Evolutionary conservation across 176 grass and related monocot genomes (phyloP).

Genomic region (Carex littledalei): DNA sequence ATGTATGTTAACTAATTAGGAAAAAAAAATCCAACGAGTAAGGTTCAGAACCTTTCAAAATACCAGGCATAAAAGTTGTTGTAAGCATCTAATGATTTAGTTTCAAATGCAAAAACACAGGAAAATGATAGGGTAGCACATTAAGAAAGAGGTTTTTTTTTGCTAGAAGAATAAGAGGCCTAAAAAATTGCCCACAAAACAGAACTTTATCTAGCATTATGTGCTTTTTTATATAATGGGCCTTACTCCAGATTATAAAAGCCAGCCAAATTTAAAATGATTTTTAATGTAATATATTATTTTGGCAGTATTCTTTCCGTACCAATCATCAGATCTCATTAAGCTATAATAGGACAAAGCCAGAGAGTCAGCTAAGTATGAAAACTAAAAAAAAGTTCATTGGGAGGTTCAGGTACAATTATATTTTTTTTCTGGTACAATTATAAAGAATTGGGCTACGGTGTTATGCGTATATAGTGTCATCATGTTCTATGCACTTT

Average conservation of each 20-base stretch:
- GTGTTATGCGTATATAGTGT: too few species aligned
- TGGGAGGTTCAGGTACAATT: not conserved
- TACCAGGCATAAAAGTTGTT: not conserved
- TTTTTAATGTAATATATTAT: not conserved
- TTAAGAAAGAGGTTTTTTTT: not conserved
- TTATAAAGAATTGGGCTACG: too few species aligned
- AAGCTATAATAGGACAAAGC: not conserved
- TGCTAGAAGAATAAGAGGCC: not conserved
- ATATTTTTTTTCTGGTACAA: not conserved
- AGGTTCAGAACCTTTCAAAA: not conserved
- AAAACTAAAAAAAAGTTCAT: not conserved
- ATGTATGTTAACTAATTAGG: not conserved
- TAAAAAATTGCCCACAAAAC: not conserved
- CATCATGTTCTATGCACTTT: too few species aligned
- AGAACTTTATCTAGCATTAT: not conserved
- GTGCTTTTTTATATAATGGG: not conserved
- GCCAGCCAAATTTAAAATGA: not conserved
- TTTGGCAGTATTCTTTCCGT: constrained; percentile 11
- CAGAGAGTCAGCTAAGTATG: not conserved
- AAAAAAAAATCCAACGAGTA: not conserved
- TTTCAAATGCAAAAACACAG: not conserved
- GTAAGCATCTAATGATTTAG: not conserved
- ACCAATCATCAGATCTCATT: not conserved
- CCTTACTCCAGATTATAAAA: not conserved
- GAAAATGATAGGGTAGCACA: not conserved